phyloP scores from a whole-genome alignment of 345 rosid genomes.

The Noccaea bulbosa region DNA sequence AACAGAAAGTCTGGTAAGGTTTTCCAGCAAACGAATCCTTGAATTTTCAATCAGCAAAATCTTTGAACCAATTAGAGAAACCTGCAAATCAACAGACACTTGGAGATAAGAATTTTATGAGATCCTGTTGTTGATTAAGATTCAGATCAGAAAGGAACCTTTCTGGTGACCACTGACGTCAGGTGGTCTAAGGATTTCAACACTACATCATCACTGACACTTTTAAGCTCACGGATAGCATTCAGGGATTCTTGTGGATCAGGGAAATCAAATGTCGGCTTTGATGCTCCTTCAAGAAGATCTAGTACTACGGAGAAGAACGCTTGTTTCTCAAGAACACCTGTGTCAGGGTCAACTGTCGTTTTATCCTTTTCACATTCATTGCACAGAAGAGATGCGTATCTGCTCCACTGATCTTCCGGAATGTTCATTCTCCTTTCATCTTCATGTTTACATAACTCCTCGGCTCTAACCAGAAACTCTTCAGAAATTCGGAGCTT shows the following conservation, averaged over 20 bases:
- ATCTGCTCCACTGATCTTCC: conserved; percentile 23
- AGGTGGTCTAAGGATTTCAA: neutral
- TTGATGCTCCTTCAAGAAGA: conserved; percentile 18
- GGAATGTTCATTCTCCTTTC: conserved; percentile 23
- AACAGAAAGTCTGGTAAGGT: conserved; percentile 2
- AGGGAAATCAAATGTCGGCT: neutral
- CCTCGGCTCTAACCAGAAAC: neutral
- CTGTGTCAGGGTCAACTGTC: neutral
- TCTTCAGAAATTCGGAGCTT: neutral
- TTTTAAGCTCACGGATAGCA: conserved; percentile 15
- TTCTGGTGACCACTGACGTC: neutral
- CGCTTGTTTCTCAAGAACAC: neutral
- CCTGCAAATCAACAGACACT: conserved; percentile 1
- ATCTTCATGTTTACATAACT: conserved; percentile 20
- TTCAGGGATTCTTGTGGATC: conserved; percentile 14
- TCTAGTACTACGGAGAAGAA: conserved; percentile 29
- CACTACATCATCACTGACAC: conserved; percentile 16
- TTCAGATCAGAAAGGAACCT: neutral
- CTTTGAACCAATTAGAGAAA: conserved; percentile 27
- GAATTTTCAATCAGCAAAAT: conserved; percentile 16
- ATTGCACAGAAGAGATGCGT: conserved; percentile 37
- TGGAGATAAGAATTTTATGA: neutral
- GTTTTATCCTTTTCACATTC: neutral
- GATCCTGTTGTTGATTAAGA: neutral
- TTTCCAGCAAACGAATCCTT: neutral